Base-by-base conservation (phyloP, 140 eudicot species). In the Bidens hawaiensis region DNA sequence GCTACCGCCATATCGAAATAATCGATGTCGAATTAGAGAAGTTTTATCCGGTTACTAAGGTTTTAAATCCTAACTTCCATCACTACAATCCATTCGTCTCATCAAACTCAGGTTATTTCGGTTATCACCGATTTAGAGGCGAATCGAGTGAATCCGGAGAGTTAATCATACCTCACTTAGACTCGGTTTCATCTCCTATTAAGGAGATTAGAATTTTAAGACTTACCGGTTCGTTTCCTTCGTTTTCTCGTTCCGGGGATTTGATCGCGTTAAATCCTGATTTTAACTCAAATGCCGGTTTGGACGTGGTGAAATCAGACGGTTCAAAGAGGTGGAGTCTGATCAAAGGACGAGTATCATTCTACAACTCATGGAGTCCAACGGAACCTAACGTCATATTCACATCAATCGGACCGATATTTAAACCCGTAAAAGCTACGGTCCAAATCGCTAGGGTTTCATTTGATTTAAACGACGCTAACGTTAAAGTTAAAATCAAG, bases 21-120 rank as follows among this genome's bases (percentile, higher is more conserved):
- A 84, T 77, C 57, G 96, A 90, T 57, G 54, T 74, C 0, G 85
- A 77, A 10, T 65, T 71, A 1, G 31, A 69, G 19, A 38, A 45
- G 38, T 90, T 90, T 65, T 61, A 55, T 49, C 88, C 86, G 3
- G 69, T 90, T 6, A 90, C 96, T 0, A 76, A 75, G 59, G 3
- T 66, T 25, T 0, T 84, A 5, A 87, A 82, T 33, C 91, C 91
- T 1, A 38, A 75, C 19, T 6, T 78, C 23, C 96, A 91, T 67
- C 94, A 84, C 42, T 91, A 91, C 68, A 91, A 82, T 61, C 96
- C 98, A 0, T 91, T 91, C 47, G 70, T 91, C 27, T 87, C 95
- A 11, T 75, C 91, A 0, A 54, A 70, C 0, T 79, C 82, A 0
- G 60, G 64, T 13, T 59, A 55, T 26, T 49, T 90, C 2, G 96